phyloP scores from a whole-genome alignment of 768 basidiomycete species.

The Royoungia palumana region DNA sequence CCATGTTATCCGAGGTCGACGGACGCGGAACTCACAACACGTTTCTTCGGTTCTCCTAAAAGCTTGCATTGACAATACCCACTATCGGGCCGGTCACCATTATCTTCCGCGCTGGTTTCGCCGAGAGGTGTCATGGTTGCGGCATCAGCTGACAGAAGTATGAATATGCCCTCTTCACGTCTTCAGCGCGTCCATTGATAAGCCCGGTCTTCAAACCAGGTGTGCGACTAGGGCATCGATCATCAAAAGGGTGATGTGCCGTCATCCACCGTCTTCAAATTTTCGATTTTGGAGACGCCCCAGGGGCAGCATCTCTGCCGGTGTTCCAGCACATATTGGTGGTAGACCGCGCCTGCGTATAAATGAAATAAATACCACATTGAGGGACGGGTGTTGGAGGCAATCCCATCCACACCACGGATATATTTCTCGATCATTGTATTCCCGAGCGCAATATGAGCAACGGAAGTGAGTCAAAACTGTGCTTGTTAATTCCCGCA shows the following conservation, averaged over 20 bases:
- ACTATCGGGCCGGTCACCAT: conserved; percentile 1
- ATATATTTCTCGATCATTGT: not conserved
- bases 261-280: not conserved
- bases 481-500: not conserved
- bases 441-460: conserved; percentile 13
- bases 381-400: not conserved
- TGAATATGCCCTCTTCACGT: not conserved
- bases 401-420: not conserved
- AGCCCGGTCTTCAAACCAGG: conserved; percentile 21
- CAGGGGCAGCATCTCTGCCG: not conserved
- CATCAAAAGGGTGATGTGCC: not conserved
- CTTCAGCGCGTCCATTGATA: conserved; percentile 5
- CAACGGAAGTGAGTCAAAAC: conserved; percentile 17
- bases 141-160: conserved; percentile 1
- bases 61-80: not conserved
- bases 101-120: not conserved
- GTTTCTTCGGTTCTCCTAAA: not conserved
- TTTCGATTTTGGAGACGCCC: conserved; percentile 4
- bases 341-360: not conserved
- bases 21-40: conserved; percentile 1
- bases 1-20: conserved; percentile 4
- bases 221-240: conserved; percentile 14
- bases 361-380: conserved; percentile 25
- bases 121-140: not conserved
- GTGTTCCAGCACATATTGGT: not conserved